Percentiles rank a stretch among this genome's conserved stretches.
These are phyloP conservation scores for Buddleja alternifolia DNA, from an alignment of 257 asterid species.

Conservation along the genomic window DNA sequence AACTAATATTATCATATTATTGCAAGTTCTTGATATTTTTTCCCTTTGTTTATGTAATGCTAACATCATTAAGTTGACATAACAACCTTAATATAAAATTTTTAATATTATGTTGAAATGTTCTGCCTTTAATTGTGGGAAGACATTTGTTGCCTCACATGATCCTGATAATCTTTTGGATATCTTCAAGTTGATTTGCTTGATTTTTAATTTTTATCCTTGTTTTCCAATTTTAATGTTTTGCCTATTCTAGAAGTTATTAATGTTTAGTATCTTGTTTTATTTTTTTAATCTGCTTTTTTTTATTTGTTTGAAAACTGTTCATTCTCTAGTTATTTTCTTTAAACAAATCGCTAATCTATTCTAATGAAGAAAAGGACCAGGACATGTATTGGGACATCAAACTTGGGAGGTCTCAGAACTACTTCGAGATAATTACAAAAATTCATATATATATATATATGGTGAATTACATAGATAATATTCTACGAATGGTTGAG, in stretches of 20 bases:
- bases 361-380: background rate
- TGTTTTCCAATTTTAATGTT: background rate
- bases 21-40: slow-evolving; percentile 26
- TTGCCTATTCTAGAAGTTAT: slow-evolving; percentile 24
- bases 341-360: too few relatives aligned
- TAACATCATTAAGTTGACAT: slow-evolving; percentile 41
- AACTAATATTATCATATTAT: background rate
- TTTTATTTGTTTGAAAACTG: background rate
- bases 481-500: too few relatives aligned
- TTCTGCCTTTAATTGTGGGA: slow-evolving; percentile 44
- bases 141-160: slow-evolving; percentile 37
- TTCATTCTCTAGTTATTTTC: background rate
- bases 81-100: slow-evolving; percentile 4
- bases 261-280: background rate
- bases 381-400: background rate
- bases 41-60: slow-evolving; percentile 18
- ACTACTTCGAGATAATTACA: too few relatives aligned
- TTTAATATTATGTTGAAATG: slow-evolving; percentile 31
- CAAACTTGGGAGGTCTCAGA: too few relatives aligned
- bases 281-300: too few relatives aligned
- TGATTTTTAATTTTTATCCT: background rate
- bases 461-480: too few relatives aligned
- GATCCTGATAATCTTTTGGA: slow-evolving; percentile 16
- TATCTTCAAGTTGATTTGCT: slow-evolving; percentile 28
- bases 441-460: too few relatives aligned